Evolutionary conservation across 257 asterid genomes (phyloP).

Genomic region (Scutellaria galericulata): DNA sequence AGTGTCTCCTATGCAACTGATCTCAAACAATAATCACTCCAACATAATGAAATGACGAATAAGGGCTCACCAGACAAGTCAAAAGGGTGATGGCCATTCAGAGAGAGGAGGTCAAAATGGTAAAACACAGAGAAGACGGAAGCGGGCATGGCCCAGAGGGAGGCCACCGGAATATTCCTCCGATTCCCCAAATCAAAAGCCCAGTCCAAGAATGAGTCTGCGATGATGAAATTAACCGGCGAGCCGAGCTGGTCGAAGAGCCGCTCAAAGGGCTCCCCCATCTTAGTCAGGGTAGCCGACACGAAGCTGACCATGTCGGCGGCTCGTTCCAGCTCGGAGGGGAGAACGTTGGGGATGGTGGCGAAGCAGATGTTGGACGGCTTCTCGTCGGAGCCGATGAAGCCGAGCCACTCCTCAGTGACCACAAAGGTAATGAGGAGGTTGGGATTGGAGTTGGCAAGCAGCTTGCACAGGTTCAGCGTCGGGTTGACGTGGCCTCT

Average conservation of each 20-base stretch:
- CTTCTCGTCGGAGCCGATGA: constrained; percentile 59
- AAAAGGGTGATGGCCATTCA: constrained; percentile 52
- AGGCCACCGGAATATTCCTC: constrained; percentile 77
- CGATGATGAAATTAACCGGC: constrained; percentile 46
- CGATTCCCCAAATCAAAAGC: constrained; percentile 56
- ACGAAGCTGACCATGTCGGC: constrained; percentile 59
- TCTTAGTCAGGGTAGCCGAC: constrained; percentile 57
- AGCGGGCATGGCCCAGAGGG: constrained; percentile 79
- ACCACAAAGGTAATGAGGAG: constrained; percentile 58
- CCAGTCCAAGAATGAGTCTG: constrained; percentile 62
- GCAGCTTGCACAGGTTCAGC: constrained; percentile 68
- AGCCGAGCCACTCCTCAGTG: constrained; percentile 76
- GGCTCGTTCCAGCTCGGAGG: constrained; percentile 60
- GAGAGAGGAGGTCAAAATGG: constrained; percentile 54
- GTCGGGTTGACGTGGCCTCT: constrained; percentile 83
- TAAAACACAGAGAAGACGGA: constrained; percentile 53
- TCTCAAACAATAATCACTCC: not conserved
- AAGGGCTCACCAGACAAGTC: constrained; percentile 52
- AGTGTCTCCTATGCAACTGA: not conserved
- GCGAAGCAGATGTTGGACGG: constrained; percentile 53
- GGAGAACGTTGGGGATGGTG: constrained; percentile 73
- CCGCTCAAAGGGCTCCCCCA: constrained; percentile 66
- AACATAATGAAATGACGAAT: not conserved
- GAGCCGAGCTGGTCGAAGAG: constrained; percentile 49
- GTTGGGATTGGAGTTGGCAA: constrained; percentile 34